These are phyloP conservation scores for Fermentozyma sake DNA, from an alignment of 1,139 yeast genomes.

Conservation along the genomic window DNA sequence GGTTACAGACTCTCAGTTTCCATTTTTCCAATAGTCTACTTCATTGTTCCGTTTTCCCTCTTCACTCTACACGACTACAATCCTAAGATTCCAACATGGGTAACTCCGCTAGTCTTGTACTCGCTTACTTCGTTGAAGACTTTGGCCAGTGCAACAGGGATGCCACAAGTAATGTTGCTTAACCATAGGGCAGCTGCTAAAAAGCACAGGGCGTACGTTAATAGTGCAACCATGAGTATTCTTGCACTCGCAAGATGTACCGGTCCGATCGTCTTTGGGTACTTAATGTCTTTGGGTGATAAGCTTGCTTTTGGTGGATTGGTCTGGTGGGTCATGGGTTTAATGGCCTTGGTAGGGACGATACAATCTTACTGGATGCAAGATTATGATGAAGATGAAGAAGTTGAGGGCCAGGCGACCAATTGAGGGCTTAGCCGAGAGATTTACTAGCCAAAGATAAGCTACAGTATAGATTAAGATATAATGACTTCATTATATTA, in stretches of 20 bases:
- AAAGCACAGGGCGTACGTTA: conserved; percentile 21
- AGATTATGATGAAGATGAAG: conserved; percentile 13
- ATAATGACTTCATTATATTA: no score
- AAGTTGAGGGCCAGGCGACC: no score
- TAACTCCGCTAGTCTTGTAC: conserved; percentile 21
- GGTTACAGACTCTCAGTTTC: conserved; percentile 39
- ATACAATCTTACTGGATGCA: conserved; percentile 14
- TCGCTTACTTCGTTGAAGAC: conserved; percentile 20
- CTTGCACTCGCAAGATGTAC: conserved; percentile 18
- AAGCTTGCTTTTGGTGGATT: conserved; percentile 13
- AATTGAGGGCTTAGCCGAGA: no score
- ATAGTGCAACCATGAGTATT: conserved; percentile 19
- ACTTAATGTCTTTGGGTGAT: conserved; percentile 16
- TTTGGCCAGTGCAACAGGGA: conserved; percentile 18
- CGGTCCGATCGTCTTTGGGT: conserved; percentile 19
- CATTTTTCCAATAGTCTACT: conserved; percentile 45
- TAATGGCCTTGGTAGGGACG: conserved; percentile 14
- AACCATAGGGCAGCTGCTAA: conserved; percentile 21
- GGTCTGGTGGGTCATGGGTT: conserved; percentile 18
- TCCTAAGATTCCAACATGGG: conserved; percentile 18
- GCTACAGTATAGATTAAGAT: no score
- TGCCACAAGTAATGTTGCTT: conserved; percentile 18
- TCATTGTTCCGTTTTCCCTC: conserved; percentile 46
- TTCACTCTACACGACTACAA: conserved; percentile 36
- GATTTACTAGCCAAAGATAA: no score